Evolutionary conservation across 768 basidiomycete species (phyloP).

Genomic region (Candolleomyces eurysporus): DNA sequence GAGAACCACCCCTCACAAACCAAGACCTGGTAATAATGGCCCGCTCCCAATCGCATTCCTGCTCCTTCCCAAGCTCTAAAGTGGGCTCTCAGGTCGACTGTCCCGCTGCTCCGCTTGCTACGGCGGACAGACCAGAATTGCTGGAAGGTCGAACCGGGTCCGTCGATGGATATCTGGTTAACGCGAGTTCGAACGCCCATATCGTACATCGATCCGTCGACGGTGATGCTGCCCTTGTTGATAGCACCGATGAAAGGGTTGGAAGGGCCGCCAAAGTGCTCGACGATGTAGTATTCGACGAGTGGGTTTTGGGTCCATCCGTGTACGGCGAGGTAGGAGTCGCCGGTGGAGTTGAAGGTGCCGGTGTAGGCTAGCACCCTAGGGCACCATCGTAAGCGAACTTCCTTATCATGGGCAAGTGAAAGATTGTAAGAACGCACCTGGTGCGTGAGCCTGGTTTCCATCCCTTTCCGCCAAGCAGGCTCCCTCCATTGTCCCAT

Average conservation of each 20-base stretch:
- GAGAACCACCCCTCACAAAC: constrained; percentile 46
- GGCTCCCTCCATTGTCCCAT: background rate
- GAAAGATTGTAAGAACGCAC: constrained; percentile 14
- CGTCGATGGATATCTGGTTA: constrained; percentile 38
- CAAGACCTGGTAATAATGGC: constrained; percentile 46
- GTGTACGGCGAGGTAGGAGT: constrained; percentile 39
- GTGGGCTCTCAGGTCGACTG: constrained; percentile 33
- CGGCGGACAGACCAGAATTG: constrained; percentile 43
- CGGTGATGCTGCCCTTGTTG: constrained; percentile 35
- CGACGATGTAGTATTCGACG: constrained; percentile 43
- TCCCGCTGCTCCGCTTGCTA: constrained; percentile 24
- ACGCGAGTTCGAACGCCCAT: constrained; percentile 31
- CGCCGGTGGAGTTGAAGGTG: constrained; percentile 31
- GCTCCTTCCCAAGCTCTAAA: constrained; percentile 36
- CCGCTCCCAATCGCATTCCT: constrained; percentile 36
- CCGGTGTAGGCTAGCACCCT: constrained; percentile 33
- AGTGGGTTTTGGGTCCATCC: constrained; percentile 43
- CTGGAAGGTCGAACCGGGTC: constrained; percentile 34
- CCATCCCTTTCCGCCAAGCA: constrained; percentile 28
- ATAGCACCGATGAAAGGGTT: constrained; percentile 26
- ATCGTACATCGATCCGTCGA: constrained; percentile 36
- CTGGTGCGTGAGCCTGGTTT: constrained; percentile 29
- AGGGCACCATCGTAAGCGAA: background rate
- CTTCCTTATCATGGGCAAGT: too few species aligned
- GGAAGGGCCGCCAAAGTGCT: constrained; percentile 32